Percentiles rank a stretch among this genome's conserved stretches.
These are phyloP conservation scores for Phaeosphaeria sp. DNA, from an alignment of 2,329 filamentous ascomycete genomes.

Conservation along the genomic window DNA sequence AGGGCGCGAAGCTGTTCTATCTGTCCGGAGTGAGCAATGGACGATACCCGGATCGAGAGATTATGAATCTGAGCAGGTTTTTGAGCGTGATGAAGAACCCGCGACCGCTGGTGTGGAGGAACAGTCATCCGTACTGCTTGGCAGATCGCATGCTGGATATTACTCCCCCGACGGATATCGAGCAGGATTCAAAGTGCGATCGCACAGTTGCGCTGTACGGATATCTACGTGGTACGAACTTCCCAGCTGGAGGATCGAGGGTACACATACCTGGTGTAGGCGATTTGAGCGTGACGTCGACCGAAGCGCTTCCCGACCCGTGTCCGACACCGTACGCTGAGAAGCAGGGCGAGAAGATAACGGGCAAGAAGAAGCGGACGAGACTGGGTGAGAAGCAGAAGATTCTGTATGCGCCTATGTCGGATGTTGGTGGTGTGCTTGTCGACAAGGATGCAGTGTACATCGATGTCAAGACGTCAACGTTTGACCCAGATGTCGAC, in stretches of 20 bases:
- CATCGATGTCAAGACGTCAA: constrained; percentile 75
- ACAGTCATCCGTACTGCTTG: constrained; percentile 91
- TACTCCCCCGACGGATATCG: constrained; percentile 89
- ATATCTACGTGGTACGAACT: constrained; percentile 94
- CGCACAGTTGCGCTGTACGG: constrained; percentile 90
- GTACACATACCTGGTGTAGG: constrained; percentile 94
- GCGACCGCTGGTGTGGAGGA: constrained; percentile 93
- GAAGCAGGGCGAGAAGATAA: constrained; percentile 81
- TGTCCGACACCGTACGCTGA: constrained; percentile 94
- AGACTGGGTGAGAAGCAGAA: constrained; percentile 96
- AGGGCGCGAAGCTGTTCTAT: constrained; percentile 96
- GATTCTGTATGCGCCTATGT: constrained; percentile 96
- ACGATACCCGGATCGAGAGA: constrained; percentile 92
- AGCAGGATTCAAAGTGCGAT: constrained; percentile 88
- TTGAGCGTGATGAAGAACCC: constrained; percentile 99
- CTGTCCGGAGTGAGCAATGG: constrained; percentile 96
- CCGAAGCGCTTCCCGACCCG: constrained; percentile 90
- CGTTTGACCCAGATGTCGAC: constrained; percentile 71
- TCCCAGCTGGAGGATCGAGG: constrained; percentile 81
- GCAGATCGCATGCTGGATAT: constrained; percentile 95
- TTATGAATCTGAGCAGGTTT: constrained; percentile 94
- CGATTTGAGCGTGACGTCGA: constrained; percentile 81
- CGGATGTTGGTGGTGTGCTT: constrained; percentile 92
- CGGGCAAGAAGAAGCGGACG: constrained; percentile 80
- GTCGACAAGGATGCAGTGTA: constrained; percentile 98